Evolutionary conservation across 768 basidiomycete species (phyloP), one percentile per base, ranked within the genome.

Genomic region (Melanogaster broomeanus): DNA sequence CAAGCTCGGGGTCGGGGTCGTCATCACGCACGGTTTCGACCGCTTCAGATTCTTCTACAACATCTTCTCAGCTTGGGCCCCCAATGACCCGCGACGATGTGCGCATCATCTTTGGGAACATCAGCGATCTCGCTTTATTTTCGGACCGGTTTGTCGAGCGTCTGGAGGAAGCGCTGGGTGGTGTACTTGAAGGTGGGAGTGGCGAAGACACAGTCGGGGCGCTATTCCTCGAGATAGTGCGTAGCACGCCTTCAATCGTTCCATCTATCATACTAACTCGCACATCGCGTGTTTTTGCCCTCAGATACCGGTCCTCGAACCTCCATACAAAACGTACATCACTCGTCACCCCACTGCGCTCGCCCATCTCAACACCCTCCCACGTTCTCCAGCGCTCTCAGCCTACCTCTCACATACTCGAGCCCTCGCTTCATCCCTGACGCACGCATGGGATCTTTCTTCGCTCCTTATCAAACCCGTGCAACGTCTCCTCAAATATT

Each of bases 381-480:
- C 65, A 15, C 48, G 68, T 61, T 77, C 54, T 30, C 68, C 48
- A 4, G 78, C 84, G 1, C 77, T 95, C 8, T 58, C 69, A 1
- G 72, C 77, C 3, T 94, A 93, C 68, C 77, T 90, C 41, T 67
- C 78, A 10, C 81, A 83, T 31, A 88, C 88, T 16, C 80, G 82
- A 52, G 76, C 74, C 11, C 75, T 88, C 33, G 86, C 89, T 2
- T 80, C 84, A 2, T 79, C 82, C 21, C 77, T 89, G 12, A 89
- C 91, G 0, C 87, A 92, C 61, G 90, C 93, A 3, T 94, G 93
- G 87, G 96, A 99, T 66, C 82, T 99, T 24, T 78, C 91, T 6
- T 93, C 93, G 0, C 81, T 98, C 34, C 86, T 99, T 53, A 98
- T 99, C 70, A 98, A 98, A 70, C 97, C 97, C 30, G 93, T 99